phyloP scores from a whole-genome alignment of 1,139 yeast species.

The Saccharomyces hybrid region DNA sequence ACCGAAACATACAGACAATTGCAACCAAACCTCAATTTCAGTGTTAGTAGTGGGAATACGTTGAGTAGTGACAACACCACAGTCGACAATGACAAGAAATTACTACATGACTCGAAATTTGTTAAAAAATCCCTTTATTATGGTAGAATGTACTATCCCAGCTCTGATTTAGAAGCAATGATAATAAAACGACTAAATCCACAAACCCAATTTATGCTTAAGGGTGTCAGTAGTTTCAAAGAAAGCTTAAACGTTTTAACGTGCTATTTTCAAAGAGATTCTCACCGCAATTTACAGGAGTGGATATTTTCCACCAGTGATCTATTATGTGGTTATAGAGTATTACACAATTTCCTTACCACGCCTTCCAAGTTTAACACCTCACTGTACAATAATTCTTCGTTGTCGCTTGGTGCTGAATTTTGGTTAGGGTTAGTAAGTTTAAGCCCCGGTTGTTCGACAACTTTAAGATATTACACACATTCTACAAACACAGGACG shows the following conservation, averaged over 20 bases:
- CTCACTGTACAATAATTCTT: constrained; percentile 36
- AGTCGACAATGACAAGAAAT: constrained; percentile 9
- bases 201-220: constrained; percentile 52
- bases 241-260: constrained; percentile 52
- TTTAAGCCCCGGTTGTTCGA: constrained; percentile 78
- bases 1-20: constrained; percentile 69
- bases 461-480: constrained; percentile 79
- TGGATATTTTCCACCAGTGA: constrained; percentile 83
- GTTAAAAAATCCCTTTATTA: constrained; percentile 41
- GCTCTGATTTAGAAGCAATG: constrained; percentile 85
- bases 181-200: constrained; percentile 52
- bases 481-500: constrained; percentile 80
- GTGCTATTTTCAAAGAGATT: constrained; percentile 61
- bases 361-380: constrained; percentile 34
- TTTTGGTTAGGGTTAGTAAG: constrained; percentile 80
- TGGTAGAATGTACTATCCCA: constrained; percentile 87
- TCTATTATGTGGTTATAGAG: constrained; percentile 74
- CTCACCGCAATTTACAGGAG: constrained; percentile 63
- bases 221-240: constrained; percentile 66
- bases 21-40: constrained; percentile 35
- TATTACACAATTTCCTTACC: constrained; percentile 60
- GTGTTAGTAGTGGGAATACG: not conserved
- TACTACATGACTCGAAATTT: not conserved
- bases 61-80: constrained; percentile 4
- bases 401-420: constrained; percentile 72